phyloP scores from a whole-genome alignment of 148 eudicot genomes.

The Limonium bicolor region DNA sequence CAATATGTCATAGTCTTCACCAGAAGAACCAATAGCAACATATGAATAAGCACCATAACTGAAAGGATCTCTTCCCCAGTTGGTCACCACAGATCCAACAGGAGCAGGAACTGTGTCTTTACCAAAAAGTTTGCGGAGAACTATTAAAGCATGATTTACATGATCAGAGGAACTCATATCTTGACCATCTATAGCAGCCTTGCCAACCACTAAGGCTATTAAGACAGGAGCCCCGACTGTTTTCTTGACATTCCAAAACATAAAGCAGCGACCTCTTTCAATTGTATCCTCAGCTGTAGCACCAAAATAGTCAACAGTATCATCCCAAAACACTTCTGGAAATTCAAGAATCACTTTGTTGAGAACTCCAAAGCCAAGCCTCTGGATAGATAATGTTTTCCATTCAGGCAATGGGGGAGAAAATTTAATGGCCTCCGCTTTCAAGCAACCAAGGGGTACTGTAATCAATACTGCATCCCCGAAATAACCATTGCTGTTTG shows the following conservation, averaged over 20 bases:
- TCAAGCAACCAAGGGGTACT: constrained; percentile 91
- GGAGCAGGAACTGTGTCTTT: constrained; percentile 62
- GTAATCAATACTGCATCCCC: constrained; percentile 92
- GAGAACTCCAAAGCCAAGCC: constrained; percentile 94
- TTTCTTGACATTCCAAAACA: constrained; percentile 98
- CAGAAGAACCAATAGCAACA: constrained; percentile 94
- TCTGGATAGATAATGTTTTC: constrained; percentile 76
- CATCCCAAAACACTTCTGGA: constrained; percentile 90
- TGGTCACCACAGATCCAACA: constrained; percentile 82
- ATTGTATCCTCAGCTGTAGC: constrained; percentile 84
- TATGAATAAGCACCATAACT: constrained; percentile 98
- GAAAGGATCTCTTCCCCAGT: constrained; percentile 97
- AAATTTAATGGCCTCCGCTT: constrained; percentile 62
- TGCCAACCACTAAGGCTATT: constrained; percentile 93
- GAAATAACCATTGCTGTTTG: constrained; percentile 43
- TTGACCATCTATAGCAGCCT: constrained; percentile 89
- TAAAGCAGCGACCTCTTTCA: constrained; percentile 80
- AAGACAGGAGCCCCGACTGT: constrained; percentile 95
- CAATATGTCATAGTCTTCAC: constrained; percentile 90
- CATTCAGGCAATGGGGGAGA: constrained; percentile 84
- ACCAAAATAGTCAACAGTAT: constrained; percentile 93
- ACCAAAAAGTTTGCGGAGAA: constrained; percentile 86
- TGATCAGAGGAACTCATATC: constrained; percentile 43
- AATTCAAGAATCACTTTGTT: constrained; percentile 92
- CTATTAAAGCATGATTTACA: constrained; percentile 64